phyloP scores from a whole-genome alignment of 371 early-diverging fungal species.

The Mucor mucedo region DNA sequence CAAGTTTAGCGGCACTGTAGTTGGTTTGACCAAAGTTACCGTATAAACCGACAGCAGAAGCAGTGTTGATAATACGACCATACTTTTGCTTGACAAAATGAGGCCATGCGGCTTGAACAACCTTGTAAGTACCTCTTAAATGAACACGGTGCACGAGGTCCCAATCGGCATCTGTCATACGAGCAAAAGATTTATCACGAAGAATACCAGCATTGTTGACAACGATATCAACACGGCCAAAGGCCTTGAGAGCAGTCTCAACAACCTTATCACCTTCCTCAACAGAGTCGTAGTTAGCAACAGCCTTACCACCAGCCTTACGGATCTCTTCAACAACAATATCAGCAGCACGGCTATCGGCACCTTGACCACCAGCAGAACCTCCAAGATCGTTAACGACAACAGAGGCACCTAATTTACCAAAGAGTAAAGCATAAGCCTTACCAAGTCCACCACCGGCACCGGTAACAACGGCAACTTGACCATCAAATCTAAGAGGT shows the following conservation, averaged over 20 bases:
- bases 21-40: conserved; percentile 99
- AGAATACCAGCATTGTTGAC: conserved; percentile 98
- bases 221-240: conserved; percentile 93
- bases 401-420: conserved; percentile 78
- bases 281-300: conserved; percentile 98
- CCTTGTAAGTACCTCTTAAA: conserved; percentile 92
- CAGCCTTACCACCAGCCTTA: conserved; percentile 92
- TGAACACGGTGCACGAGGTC: conserved; percentile 93
- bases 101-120: conserved; percentile 97
- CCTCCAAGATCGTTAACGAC: conserved; percentile 94
- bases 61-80: conserved; percentile 87
- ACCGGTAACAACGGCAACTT: conserved; percentile 90
- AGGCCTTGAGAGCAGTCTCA: conserved; percentile 93
- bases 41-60: conserved; percentile 96
- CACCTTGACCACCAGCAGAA: conserved; percentile 62
- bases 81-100: conserved; percentile 93
- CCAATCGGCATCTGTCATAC: conserved; percentile 97
- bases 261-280: conserved; percentile 97
- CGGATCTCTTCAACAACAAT: conserved; percentile 95
- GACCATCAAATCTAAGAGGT: conserved; percentile 78
- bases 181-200: conserved; percentile 94
- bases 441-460: conserved; percentile 93
- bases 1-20: conserved; percentile 95
- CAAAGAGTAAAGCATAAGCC: conserved; percentile 86
- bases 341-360: conserved; percentile 86